Evolutionary conservation across 768 basidiomycete genomes (phyloP), one percentile per base, ranked within the genome.

Genomic region (Butyriboletus loyo): DNA sequence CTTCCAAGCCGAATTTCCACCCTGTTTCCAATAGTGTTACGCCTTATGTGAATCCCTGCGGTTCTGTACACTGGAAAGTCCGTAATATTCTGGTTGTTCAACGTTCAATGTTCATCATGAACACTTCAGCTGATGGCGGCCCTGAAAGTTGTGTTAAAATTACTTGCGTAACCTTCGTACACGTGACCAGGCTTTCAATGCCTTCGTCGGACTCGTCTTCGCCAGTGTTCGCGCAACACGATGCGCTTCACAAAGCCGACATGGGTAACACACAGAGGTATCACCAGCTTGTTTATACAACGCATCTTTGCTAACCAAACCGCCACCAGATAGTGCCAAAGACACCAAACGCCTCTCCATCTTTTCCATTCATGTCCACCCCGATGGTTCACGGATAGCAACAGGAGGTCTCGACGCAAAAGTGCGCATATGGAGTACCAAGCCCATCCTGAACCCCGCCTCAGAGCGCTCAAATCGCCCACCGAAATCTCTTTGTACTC

Each of bases 391-490:
- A 19, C 83, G 96, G 17, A 87, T 99, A 60, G 96, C 97, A n/a
- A 99, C 96, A 1, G 97, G 94, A 27, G 94, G 95, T 2, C 78
- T 99, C 49, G 96, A 99, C 69, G 88, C 92, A 36, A 95, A 94
- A 75, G 85, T 99, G 55, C 88, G 93, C 44, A 92, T 99, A 72
- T 99, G 96, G 96, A 90, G 89, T 55, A 98, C 97, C 1, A 86
- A 90, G 56, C 95, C 97, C 0, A 96, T 98, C 59, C 74, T 98
- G n/a, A 85, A 85, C 56, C 72, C 79, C 14, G 78, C 82, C 38
- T 76, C 89, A 27, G 84, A 89, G 64, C 68, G 72, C 55, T 81
- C 85, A 40, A 80, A 86, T 53, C 77, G 81, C 50, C 85, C 89
- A 27, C 93, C 91, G 14, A 96, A 93, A 66, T 83, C 88, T 14